A percentile compares a stretch with the other conserved stretches of the same genome.
Conservation (phyloP, 768 basidiomycete species). For the Daedaleopsis sinensis region DNA sequence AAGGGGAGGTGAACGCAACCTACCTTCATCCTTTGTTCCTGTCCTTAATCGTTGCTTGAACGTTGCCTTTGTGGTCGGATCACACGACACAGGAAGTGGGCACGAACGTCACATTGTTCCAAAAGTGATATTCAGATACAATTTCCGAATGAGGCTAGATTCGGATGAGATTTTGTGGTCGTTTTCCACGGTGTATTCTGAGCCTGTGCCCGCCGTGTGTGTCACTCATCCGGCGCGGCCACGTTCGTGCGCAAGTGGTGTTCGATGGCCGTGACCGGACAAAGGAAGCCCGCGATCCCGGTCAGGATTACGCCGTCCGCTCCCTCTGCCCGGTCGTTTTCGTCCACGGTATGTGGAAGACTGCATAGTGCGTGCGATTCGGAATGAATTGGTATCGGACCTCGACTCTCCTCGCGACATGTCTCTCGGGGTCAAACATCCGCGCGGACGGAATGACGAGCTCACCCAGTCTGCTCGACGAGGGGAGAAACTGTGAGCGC, state of each 20-base stretch:
- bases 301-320: conserved; percentile 34
- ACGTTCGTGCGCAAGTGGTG: conserved; percentile 20
- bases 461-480: neutral
- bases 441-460: neutral
- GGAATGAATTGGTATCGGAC: neutral
- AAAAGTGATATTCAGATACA: too few relatives aligned
- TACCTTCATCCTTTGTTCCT: too few relatives aligned
- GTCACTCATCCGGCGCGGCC: neutral
- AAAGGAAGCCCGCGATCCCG: conserved; percentile 12
- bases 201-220: too few relatives aligned
- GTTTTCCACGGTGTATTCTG: too few relatives aligned
- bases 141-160: too few relatives aligned
- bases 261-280: conserved; percentile 25
- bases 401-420: neutral
- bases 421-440: neutral
- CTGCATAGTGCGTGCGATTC: conserved; percentile 11
- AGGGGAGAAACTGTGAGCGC: too few relatives aligned
- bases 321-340: conserved; percentile 34
- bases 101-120: too few relatives aligned
- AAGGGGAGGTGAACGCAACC: too few relatives aligned
- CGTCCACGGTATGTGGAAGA: conserved; percentile 39
- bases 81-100: too few relatives aligned
- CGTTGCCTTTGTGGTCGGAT: too few relatives aligned
- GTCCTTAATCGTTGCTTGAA: too few relatives aligned
- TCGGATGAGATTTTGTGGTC: too few relatives aligned